phyloP scores from a whole-genome alignment of 1,139 yeast species.

The Candida sanyaensis region DNA sequence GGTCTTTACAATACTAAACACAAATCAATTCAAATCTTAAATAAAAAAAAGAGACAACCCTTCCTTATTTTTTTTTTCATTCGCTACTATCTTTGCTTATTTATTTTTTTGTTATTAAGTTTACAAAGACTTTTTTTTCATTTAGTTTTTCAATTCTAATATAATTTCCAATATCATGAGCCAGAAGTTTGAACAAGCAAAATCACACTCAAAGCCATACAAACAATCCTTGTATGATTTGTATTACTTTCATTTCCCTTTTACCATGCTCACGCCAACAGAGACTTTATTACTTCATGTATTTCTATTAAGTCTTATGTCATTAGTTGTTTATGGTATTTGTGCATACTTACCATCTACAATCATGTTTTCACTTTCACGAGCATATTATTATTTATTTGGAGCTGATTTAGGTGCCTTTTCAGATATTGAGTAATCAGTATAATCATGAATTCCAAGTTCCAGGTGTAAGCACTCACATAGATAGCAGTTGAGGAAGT shows the following conservation, averaged over 20 bases:
- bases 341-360: constrained; percentile 37
- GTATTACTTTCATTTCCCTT: constrained; percentile 41
- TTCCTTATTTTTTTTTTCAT: neutral
- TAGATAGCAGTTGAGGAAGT: too few species aligned
- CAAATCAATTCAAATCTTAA: too few species aligned
- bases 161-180: neutral
- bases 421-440: too few species aligned
- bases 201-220: neutral
- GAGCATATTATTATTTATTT: constrained; percentile 38
- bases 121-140: neutral
- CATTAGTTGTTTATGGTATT: constrained; percentile 39
- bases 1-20: too few species aligned
- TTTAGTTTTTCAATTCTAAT: neutral
- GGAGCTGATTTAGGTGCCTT: constrained; percentile 21
- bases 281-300: constrained; percentile 36
- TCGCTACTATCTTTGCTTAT: neutral
- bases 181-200: neutral
- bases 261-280: constrained; percentile 37
- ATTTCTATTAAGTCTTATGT: constrained; percentile 30
- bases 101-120: too few species aligned
- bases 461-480: too few species aligned
- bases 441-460: too few species aligned
- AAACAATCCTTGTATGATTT: constrained; percentile 21
- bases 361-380: constrained; percentile 30
- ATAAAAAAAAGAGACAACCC: too few species aligned